Percentiles rank a stretch among this genome's conserved stretches.
phyloP scores from a whole-genome alignment of 208 protist genomes.

The Crithidia bombi region DNA sequence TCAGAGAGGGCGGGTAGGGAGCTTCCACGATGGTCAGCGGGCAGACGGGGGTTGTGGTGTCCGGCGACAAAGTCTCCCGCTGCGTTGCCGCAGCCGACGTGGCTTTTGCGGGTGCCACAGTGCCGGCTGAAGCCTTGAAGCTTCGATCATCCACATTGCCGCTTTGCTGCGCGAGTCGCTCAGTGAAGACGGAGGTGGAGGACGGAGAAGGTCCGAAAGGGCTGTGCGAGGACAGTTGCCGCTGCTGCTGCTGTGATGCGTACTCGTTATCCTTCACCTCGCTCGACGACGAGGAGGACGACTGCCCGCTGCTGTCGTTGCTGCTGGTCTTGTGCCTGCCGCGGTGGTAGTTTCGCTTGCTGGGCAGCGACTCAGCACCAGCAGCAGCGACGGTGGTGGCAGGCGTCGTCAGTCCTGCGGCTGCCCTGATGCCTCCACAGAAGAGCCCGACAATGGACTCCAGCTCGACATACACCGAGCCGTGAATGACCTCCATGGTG shows the following conservation, averaged over 20 bases:
- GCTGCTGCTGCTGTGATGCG: neutral
- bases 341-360: neutral
- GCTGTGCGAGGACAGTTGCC: conserved; percentile 18
- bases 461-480: conserved; percentile 11
- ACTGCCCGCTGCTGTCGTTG: neutral
- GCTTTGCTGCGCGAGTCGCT: neutral
- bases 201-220: neutral
- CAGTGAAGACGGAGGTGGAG: neutral
- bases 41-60: neutral
- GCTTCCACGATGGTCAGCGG: neutral
- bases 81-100: neutral
- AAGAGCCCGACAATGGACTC: conserved; percentile 15
- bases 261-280: neutral
- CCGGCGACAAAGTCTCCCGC: neutral
- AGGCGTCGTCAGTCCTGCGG: too few relatives aligned
- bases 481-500: conserved; percentile 8
- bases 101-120: neutral
- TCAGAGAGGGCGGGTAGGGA: conserved; percentile 3
- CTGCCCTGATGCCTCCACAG: neutral
- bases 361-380: too few relatives aligned
- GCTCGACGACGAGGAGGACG: neutral
- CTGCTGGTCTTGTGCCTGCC: neutral
- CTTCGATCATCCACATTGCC: neutral
- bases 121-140: neutral
- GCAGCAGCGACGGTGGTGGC: too few relatives aligned